Base-by-base conservation (phyloP, 2,329 filamentous ascomycete genomes). In the Tympanopsis confertula region DNA sequence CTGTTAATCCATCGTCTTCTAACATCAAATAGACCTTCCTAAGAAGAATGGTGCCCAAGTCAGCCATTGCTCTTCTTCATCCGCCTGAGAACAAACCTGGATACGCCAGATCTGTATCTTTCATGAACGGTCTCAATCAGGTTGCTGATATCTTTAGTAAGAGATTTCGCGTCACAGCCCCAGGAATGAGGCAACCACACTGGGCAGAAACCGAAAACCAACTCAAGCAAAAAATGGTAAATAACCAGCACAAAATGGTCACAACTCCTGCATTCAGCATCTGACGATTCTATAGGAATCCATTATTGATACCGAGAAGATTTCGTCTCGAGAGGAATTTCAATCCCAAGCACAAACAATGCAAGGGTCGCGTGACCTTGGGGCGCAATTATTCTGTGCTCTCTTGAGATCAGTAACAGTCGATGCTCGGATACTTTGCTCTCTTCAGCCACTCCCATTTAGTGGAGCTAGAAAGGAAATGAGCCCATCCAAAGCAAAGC, bases 321-420 rank as follows among this genome's bases (percentile, higher is more conserved):
- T 78, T 15, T 58, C 82, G 36, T 82, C 86, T 19, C 78, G 72
- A 41, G 61, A 68, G 1, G 86, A 93, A 45, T 96, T 96, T 48
- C 67, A 71, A 3, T 66, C 68, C 26, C 79, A 83, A 20, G 86
- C 88, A 1, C 69, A 65, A 42, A 72, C 62, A 4, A 58, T 94
- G 14, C 66, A 78, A 45, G 93, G 89, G 1, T 96, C 89, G 5
- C 76, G 88, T 45, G 91, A 98, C 55, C 69, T 93, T 7, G 91
- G 88, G 1, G 84, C 86, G 2, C 88, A 96, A 54, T 57, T 98
- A 0, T 94, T 93, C 50, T 96, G 91, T 55, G 83, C 88, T 3
- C 59, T 96, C 20, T 67, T 98, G 3, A 78, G 91, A 14, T 74
- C 78, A n/a, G 76, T 72, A n/a, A 87, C 86, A 3, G 76, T 96